phyloP scores from a whole-genome alignment of 176 grass and related monocot species.

The Carex kokanica region DNA sequence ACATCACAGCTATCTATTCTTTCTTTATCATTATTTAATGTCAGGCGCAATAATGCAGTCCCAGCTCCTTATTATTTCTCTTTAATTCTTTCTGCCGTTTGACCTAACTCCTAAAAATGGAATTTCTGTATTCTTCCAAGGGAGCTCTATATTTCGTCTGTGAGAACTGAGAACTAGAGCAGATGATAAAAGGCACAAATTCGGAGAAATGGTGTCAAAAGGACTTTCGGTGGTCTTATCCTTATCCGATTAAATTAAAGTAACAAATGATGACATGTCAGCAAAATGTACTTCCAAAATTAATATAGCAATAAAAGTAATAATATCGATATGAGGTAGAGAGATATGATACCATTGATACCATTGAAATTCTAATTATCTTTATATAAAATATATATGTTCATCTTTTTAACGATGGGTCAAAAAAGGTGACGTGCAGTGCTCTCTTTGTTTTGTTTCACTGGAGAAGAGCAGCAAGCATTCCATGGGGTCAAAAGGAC shows the following conservation, averaged over 20 bases:
- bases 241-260: not conserved
- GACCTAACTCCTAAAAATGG: no score
- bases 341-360: no score
- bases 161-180: not conserved
- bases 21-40: not conserved
- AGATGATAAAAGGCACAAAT: not conserved
- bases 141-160: not conserved
- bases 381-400: no score
- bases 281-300: no score
- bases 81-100: no score
- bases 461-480: not conserved
- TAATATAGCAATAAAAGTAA: no score
- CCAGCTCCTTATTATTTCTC: no score
- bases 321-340: no score
- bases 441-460: not conserved
- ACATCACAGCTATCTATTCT: not conserved
- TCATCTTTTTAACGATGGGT: not conserved
- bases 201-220: not conserved
- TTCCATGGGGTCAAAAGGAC: not conserved
- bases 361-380: no score
- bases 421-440: no score
- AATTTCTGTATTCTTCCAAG: not conserved
- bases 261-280: no score
- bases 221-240: not conserved
- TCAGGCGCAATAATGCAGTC: no score